Evolutionary conservation across 176 grass and related monocot genomes (phyloP).

Genomic region (Hordeum marinum): DNA sequence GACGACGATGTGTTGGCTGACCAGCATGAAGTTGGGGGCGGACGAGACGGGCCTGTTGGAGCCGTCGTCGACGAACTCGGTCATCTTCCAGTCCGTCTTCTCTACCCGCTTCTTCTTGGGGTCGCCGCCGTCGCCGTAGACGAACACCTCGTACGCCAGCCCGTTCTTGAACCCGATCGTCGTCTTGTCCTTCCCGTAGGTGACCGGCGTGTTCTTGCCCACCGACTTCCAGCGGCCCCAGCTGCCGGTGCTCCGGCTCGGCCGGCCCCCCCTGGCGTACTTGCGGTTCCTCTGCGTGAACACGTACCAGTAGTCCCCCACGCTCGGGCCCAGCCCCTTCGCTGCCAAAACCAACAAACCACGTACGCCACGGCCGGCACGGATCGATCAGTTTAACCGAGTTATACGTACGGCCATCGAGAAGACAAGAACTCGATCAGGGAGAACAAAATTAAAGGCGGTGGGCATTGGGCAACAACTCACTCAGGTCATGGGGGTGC

Average conservation of each 20-base stretch:
- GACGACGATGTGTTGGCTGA: not conserved
- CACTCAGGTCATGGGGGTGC: not conserved
- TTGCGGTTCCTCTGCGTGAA: not conserved
- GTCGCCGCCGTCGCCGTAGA: not conserved
- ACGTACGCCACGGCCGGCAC: not conserved
- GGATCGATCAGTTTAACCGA: too few relatives aligned
- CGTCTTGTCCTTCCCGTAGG: not conserved
- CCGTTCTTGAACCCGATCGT: not conserved
- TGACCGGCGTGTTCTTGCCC: not conserved
- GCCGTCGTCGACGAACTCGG: not conserved
- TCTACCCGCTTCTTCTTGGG: not conserved
- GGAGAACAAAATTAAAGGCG: too few relatives aligned
- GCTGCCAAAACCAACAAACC: not conserved
- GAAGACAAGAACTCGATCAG: too few relatives aligned
- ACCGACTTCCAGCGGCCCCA: not conserved
- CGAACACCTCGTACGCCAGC: not conserved
- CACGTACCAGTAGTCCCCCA: not conserved
- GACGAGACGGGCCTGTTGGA: not conserved
- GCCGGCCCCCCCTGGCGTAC: not conserved
- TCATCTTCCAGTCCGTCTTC: slow-evolving; percentile 11
- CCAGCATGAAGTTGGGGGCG: not conserved
- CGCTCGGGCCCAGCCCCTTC: not conserved
- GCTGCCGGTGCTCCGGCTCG: not conserved
- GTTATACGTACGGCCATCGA: too few relatives aligned
- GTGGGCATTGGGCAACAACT: not conserved